Conservation (phyloP, 495 filamentous ascomycete genomes). For the Daldinia grandis region DNA sequence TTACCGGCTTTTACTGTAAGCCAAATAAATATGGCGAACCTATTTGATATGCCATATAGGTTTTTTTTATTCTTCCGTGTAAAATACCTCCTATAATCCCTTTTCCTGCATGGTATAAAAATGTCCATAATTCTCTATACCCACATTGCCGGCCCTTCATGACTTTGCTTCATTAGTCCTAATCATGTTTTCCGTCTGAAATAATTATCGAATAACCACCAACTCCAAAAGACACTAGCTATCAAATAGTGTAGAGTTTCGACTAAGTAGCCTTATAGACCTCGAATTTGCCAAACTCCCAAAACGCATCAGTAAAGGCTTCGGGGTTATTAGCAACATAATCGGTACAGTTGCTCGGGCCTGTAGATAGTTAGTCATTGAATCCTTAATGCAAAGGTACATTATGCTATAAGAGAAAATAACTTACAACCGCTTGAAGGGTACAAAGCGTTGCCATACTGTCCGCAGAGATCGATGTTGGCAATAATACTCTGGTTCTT, state of each 20-base stretch:
- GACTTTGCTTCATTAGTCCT: constrained; percentile 2
- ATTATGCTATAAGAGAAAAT: constrained; percentile 2
- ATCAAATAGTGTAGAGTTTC: constrained; percentile 1
- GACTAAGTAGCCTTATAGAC: constrained; percentile 60
- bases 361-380: constrained; percentile 45
- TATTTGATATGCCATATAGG: constrained; percentile 8
- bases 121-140: constrained; percentile 9
- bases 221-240: constrained; percentile 30
- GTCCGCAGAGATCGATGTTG: constrained; percentile 74
- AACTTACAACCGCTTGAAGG: constrained; percentile 56
- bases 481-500: constrained; percentile 71
- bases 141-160: not conserved
- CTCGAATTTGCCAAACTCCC: constrained; percentile 70
- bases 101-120: not conserved
- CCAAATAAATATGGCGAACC: not conserved
- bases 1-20: not conserved
- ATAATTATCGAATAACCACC: constrained; percentile 7
- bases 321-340: constrained; percentile 69
- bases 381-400: not conserved
- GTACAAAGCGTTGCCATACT: constrained; percentile 64
- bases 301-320: constrained; percentile 70
- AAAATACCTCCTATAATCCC: not conserved
- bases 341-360: constrained; percentile 63
- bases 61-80: not conserved
- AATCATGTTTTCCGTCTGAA: constrained; percentile 2